These are phyloP conservation scores for Boletus sp. DNA, from an alignment of 1,284 basidiomycete species.

Conservation along the genomic window DNA sequence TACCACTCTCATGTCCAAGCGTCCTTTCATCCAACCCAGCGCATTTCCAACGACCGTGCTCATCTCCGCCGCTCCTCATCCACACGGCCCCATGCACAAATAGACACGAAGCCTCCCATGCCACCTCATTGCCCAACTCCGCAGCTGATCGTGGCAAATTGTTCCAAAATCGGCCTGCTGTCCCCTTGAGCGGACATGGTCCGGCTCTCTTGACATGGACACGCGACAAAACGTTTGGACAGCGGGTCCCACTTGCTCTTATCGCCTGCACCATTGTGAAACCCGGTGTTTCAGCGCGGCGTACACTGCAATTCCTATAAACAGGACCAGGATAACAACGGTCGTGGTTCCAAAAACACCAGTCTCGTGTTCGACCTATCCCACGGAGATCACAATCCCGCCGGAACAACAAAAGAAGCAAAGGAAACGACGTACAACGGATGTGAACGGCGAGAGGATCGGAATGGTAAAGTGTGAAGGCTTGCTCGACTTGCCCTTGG, in stretches of 20 bases:
- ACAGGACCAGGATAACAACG: constrained; percentile 37
- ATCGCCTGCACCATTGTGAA: constrained; percentile 8
- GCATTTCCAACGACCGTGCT: constrained; percentile 5
- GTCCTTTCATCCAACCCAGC: not conserved
- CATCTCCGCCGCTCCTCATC: constrained; percentile 7
- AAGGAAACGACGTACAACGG: constrained; percentile 46
- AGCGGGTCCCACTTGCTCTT: not conserved
- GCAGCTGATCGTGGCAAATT: constrained; percentile 10
- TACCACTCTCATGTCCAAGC: not conserved
- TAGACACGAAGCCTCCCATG: constrained; percentile 7
- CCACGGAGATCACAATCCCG: constrained; percentile 9
- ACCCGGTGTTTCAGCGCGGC: constrained; percentile 28
- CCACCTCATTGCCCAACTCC: constrained; percentile 3
- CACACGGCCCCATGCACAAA: constrained; percentile 1
- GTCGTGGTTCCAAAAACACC: constrained; percentile 48
- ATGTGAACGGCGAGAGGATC: constrained; percentile 63
- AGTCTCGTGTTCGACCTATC: constrained; percentile 59
- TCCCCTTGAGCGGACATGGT: not conserved
- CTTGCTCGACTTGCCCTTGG: constrained; percentile 30
- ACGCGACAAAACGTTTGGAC: no score
- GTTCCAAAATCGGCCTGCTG: constrained; percentile 5
- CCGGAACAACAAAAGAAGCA: constrained; percentile 1
- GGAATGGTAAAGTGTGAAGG: constrained; percentile 64
- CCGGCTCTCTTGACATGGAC: no score
- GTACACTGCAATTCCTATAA: constrained; percentile 39